Conservation (phyloP, 176 grass and related monocot genomes). For the Zoysia pacifica region DNA sequence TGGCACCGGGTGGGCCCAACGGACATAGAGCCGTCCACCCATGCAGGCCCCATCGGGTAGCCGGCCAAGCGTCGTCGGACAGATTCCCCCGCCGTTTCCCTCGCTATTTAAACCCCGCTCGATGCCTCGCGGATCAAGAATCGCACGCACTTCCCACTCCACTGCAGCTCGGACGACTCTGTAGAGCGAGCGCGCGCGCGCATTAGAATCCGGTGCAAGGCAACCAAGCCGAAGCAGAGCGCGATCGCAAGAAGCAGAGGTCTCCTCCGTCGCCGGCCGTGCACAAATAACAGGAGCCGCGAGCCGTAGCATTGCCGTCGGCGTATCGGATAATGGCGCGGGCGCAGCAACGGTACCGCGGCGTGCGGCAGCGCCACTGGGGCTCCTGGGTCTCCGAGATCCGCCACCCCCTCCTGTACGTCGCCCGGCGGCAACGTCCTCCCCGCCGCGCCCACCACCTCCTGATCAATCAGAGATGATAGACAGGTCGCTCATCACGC, state of each 20-base stretch:
- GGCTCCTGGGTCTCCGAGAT: conserved; percentile 98
- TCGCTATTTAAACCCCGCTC: conserved; percentile 39
- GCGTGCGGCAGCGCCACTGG: conserved; percentile 93
- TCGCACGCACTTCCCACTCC: not conserved
- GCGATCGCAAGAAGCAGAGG: no score
- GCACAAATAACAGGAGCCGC: not conserved
- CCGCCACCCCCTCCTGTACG: conserved; percentile 89
- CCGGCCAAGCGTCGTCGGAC: not conserved
- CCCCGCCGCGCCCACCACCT: not conserved
- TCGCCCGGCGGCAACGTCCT: not conserved
- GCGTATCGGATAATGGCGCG: conserved; percentile 44
- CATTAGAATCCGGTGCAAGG: not conserved
- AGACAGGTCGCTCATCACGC: not conserved
- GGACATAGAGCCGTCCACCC: not conserved
- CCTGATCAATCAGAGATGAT: not conserved
- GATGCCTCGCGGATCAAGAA: conserved; percentile 23
- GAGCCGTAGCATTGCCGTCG: not conserved
- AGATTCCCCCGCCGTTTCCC: not conserved
- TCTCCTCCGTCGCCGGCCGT: not conserved
- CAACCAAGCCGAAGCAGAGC: not conserved
- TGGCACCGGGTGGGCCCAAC: not conserved
- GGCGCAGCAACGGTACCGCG: conserved; percentile 75
- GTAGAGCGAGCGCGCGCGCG: not conserved
- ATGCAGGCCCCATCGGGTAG: not conserved
- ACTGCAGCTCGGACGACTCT: not conserved